These are phyloP conservation scores for Pythium phragmitis DNA, from an alignment of 352 stramenopile genomes.

Conservation along the genomic window DNA sequence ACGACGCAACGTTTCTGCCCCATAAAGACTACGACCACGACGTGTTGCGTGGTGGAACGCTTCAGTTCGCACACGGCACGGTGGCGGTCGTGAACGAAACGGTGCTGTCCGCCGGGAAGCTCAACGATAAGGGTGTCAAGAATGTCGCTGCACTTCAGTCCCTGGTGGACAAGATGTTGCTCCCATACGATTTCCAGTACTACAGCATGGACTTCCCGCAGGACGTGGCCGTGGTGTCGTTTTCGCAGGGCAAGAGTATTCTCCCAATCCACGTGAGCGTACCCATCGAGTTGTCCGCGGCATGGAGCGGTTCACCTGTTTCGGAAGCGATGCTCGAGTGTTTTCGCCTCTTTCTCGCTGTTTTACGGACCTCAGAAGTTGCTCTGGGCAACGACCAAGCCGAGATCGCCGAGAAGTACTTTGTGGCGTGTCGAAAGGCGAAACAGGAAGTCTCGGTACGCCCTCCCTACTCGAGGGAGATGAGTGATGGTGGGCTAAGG, in stretches of 20 bases:
- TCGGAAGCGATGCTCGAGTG: constrained; percentile 47
- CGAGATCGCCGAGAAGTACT: constrained; percentile 77
- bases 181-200: constrained; percentile 84
- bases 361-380: constrained; percentile 53
- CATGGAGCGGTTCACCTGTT: not conserved
- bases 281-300: constrained; percentile 14
- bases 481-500: not conserved
- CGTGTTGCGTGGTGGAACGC: constrained; percentile 40
- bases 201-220: constrained; percentile 86
- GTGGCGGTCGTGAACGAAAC: constrained; percentile 72
- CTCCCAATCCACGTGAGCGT: constrained; percentile 60
- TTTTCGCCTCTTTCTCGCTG: constrained; percentile 65
- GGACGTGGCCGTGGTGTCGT: constrained; percentile 59
- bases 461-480: not conserved
- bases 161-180: constrained; percentile 70
- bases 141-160: constrained; percentile 73
- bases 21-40: constrained; percentile 81
- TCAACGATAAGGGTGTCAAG: constrained; percentile 72
- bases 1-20: constrained; percentile 58
- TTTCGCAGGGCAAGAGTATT: constrained; percentile 77
- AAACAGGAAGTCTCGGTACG: constrained; percentile 73
- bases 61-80: constrained; percentile 72
- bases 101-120: constrained; percentile 51
- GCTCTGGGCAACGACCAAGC: constrained; percentile 72
- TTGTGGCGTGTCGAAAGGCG: constrained; percentile 65